Conservation (phyloP, 495 filamentous ascomycete species). For the Baudoinia panamericana region DNA sequence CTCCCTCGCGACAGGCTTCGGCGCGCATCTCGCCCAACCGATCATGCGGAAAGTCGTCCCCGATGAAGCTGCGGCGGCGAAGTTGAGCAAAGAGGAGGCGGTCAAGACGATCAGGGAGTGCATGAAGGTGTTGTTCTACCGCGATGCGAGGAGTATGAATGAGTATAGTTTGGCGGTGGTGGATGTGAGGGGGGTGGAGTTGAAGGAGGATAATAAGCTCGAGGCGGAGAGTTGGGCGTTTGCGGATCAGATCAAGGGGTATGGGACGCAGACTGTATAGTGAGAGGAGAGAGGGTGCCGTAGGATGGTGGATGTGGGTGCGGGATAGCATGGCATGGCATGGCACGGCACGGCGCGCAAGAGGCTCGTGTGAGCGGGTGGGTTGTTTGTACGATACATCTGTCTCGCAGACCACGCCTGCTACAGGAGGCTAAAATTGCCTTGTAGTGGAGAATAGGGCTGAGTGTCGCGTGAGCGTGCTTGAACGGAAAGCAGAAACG, state of each 20-base stretch:
- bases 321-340: no score
- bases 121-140: constrained; percentile 97
- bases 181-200: constrained; percentile 64
- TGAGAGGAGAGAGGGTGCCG: no score
- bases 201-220: constrained; percentile 65
- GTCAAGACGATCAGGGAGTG: constrained; percentile 71
- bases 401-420: no score
- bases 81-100: constrained; percentile 64
- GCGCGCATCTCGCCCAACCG: constrained; percentile 82
- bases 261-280: constrained; percentile 22
- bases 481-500: no score
- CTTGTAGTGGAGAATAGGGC: no score
- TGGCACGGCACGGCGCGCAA: no score
- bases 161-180: constrained; percentile 83
- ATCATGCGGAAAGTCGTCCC: constrained; percentile 70
- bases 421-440: no score
- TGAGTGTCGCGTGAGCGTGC: no score
- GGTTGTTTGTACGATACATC: no score
- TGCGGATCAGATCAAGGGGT: constrained; percentile 67
- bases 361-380: no score
- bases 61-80: constrained; percentile 60
- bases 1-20: constrained; percentile 84
- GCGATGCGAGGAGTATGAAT: constrained; percentile 85
- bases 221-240: constrained; percentile 93
- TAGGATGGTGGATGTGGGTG: no score